These are phyloP conservation scores for Mycena crocata DNA, from an alignment of 768 basidiomycete species.

Conservation along the genomic window DNA sequence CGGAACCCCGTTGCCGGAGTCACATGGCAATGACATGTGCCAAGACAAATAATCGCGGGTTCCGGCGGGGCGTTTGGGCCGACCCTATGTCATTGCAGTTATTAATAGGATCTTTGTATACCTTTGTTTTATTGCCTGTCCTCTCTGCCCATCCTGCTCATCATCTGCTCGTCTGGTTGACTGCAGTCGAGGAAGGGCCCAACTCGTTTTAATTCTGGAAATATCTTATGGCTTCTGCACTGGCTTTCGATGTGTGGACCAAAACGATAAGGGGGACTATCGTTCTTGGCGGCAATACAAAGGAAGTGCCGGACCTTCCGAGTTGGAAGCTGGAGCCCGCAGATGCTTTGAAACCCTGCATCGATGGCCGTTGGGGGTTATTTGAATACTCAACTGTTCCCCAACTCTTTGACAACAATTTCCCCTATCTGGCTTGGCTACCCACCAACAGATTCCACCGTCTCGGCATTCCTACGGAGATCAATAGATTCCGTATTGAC, in stretches of 20 bases:
- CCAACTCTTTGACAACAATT: not conserved
- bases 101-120: too few species aligned
- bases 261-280: not conserved
- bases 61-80: too few species aligned
- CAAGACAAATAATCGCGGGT: too few species aligned
- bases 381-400: constrained; percentile 4
- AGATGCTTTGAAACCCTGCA: not conserved
- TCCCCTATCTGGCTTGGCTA: constrained; percentile 14
- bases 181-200: not conserved
- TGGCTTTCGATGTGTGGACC: not conserved
- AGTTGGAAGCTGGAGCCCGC: not conserved
- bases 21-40: too few species aligned
- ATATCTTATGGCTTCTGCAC: not conserved
- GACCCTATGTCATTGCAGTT: too few species aligned
- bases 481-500: not conserved
- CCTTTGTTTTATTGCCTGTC: too few species aligned
- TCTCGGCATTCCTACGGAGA: not conserved
- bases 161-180: constrained; percentile 18
- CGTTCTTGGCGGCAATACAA: constrained; percentile 11
- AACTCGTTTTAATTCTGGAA: too few species aligned
- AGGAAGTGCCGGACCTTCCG: not conserved
- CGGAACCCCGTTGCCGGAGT: too few species aligned
- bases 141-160: too few species aligned
- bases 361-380: constrained; percentile 4
- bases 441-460: not conserved